phyloP scores from a whole-genome alignment of 306 rosid species.

The Hylodesmum podocarpum region DNA sequence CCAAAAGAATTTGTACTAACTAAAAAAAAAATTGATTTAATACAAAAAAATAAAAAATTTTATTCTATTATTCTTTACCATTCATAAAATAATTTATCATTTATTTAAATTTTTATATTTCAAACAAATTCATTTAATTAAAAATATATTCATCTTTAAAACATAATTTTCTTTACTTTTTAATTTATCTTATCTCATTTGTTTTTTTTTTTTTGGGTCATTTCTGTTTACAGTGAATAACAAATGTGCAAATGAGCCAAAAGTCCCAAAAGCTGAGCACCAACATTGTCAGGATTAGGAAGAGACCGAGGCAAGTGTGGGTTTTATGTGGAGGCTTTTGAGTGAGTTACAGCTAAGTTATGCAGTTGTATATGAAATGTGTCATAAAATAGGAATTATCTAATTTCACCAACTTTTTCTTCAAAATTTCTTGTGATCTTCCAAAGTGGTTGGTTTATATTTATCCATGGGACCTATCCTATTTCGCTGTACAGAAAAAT shows the following conservation, averaged over 20 bases:
- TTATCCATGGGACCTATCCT: background rate
- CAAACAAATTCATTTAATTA: too few species aligned
- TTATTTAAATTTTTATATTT: too few species aligned
- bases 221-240: background rate
- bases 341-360: slow-evolving; percentile 34
- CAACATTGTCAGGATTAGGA: background rate
- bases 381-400: slow-evolving; percentile 9
- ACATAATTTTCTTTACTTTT: too few species aligned
- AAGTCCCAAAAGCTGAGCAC: background rate
- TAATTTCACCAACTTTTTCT: slow-evolving; percentile 12
- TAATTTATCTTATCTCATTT: background rate
- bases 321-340: background rate
- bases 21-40: too few species aligned
- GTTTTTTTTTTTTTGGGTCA: too few species aligned
- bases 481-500: background rate
- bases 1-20: too few species aligned
- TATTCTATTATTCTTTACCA: too few species aligned
- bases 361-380: background rate
- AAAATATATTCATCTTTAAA: too few species aligned
- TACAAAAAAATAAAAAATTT: too few species aligned
- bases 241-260: background rate
- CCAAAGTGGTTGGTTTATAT: background rate
- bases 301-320: background rate
- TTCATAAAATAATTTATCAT: too few species aligned
- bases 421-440: background rate